Base-by-base conservation (phyloP, 169 alveolate genomes). In the Plasmodium ovale region DNA sequence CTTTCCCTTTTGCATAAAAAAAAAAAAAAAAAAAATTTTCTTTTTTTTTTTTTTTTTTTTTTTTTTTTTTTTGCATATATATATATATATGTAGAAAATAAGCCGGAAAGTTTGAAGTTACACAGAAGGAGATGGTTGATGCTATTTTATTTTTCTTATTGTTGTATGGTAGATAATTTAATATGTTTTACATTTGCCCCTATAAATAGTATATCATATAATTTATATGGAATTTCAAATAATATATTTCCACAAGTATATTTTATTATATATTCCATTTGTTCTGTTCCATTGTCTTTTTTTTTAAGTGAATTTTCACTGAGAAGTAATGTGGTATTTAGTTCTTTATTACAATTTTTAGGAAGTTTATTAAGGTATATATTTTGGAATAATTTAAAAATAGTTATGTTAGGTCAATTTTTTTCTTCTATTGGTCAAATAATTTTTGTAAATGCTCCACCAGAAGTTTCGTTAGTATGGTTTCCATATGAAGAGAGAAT, bases 161-260 rank as follows among this genome's bases (percentile, higher is more conserved):
- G 87, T 42, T 72, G 87, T 62, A 72, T 72, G 87, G 71, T 56
- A 16, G 87, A 72, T 51, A 72, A 72, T 29, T 21, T 72, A 44
- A 72, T 72, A 14, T 72, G 87, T 44, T 72, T 72, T 62, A 72
- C 87, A 33, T 72, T 72, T 35, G 70, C 87, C n/a, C 87, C 87
- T 33, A 56, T 72, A 53, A 72, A 60, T 44, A 31, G 37, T 3
- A 19, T 72, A 1, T 53, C 59, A 35, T 72, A 72, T 39, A 37
- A 54, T 14, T 53, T 72, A 54, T 72, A 72, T 14, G 87, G 87
- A 29, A 31, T 29, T 54, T 72, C 87, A 31, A 72, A 72, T 56
- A 72, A 72, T 31, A 72, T 72, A 72, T 72, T 72, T 72, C 71
- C 87, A n/a, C 87, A 72, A 60, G 87, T 72, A 29, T 72, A 72